Conservation (phyloP, 208 protist species). For the Trypanosoma boissoni region DNA sequence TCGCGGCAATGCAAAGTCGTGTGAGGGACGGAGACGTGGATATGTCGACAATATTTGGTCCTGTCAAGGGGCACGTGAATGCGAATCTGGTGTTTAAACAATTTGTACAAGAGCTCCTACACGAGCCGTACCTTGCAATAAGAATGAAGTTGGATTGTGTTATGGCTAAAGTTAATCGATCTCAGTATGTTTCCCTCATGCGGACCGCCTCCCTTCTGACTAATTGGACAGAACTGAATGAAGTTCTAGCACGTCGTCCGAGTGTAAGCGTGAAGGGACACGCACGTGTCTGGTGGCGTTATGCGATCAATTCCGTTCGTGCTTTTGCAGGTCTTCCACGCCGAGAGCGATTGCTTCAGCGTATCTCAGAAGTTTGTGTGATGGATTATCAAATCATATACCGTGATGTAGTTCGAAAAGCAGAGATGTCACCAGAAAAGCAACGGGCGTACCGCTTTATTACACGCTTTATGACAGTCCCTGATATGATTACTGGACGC, state of each 20-base stretch:
- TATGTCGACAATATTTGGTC: conserved; percentile 74
- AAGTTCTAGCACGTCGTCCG: conserved; percentile 38
- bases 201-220: conserved; percentile 47
- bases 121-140: conserved; percentile 63
- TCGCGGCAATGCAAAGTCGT: conserved; percentile 67
- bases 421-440: conserved; percentile 63
- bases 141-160: conserved; percentile 55
- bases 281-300: conserved; percentile 73
- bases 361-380: conserved; percentile 59
- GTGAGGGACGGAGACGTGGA: conserved; percentile 52
- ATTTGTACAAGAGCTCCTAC: conserved; percentile 47
- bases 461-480: conserved; percentile 75
- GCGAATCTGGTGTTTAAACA: conserved; percentile 68
- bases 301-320: conserved; percentile 53
- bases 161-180: conserved; percentile 58
- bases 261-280: conserved; percentile 48
- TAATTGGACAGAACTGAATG: conserved; percentile 43
- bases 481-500: conserved; percentile 73
- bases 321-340: conserved; percentile 35
- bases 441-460: conserved; percentile 62
- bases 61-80: conserved; percentile 64
- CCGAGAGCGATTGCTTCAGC: conserved; percentile 42
- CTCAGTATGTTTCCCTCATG: conserved; percentile 77
- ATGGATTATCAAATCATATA: conserved; percentile 74
- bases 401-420: conserved; percentile 64